A percentile compares a stretch with the other conserved stretches of the same genome.
Evolutionary conservation across 176 grass and related monocot genomes (phyloP).

Genomic region (Microstegium vimineum): DNA sequence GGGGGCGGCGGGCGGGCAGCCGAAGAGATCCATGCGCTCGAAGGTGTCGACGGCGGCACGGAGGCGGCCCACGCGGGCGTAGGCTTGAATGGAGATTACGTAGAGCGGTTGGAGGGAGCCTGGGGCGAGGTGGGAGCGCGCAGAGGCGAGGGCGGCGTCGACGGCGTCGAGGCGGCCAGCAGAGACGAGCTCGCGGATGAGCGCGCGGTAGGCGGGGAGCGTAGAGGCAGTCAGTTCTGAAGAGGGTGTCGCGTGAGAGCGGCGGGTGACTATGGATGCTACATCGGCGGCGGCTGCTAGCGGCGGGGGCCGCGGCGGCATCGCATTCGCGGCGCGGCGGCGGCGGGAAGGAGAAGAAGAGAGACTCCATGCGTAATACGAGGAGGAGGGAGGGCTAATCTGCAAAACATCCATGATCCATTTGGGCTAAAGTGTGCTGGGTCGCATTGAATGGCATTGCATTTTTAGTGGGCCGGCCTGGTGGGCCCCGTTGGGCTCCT

Average conservation of each 20-base stretch:
- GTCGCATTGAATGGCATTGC: not conserved
- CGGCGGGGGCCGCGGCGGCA: not conserved
- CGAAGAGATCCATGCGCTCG: conserved; percentile 89
- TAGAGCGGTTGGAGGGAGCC: conserved; percentile 55
- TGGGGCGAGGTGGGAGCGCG: conserved; percentile 34
- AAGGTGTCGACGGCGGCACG: conserved; percentile 66
- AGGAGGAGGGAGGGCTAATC: not conserved
- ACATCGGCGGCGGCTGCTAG: not conserved
- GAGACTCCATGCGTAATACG: not conserved
- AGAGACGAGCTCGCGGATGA: conserved; percentile 5
- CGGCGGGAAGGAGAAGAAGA: not conserved
- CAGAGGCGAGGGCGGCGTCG: conserved; percentile 45
- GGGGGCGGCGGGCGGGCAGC: conserved; percentile 57
- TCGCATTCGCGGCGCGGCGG: not conserved
- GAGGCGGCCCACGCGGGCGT: conserved; percentile 42
- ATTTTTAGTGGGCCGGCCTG: not conserved
- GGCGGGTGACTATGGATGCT: not conserved
- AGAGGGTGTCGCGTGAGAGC: not conserved
- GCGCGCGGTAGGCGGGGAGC: conserved; percentile 31
- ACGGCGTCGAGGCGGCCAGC: conserved; percentile 39
- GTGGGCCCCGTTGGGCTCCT: not conserved
- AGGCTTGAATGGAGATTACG: conserved; percentile 53
- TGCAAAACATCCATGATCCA: not conserved
- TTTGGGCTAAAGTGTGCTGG: not conserved
- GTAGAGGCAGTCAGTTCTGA: not conserved